Evolutionary conservation across 2,329 filamentous ascomycete species (phyloP), one percentile per base, ranked within the genome.

Genomic region (Reticulascus tulasneorum): DNA sequence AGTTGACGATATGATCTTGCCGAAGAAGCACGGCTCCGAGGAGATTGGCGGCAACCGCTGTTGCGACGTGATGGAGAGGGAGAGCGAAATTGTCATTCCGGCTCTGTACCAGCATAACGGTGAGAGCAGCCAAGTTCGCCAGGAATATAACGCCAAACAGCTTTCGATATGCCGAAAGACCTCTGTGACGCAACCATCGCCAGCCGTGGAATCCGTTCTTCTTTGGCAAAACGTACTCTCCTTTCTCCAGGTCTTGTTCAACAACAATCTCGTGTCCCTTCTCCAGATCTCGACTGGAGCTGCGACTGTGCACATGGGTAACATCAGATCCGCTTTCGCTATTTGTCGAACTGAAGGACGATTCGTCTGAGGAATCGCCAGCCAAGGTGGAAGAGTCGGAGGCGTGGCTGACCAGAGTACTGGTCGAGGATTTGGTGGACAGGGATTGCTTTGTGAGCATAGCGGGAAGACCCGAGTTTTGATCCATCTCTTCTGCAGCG

Each of bases 101-200:
- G 24, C 29, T 35, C 6, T 41, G 48, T 34, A 60, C 48, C 16
- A 72, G 48, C 34, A 73, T 55, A 35, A 59, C 55, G 45, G 65
- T 50, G 33, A 75, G 60, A 21, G 70, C 72, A 24, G 61, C 62
- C 26, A 70, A 46, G 45, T 80, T 80, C 43, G 60, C 51, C 22
- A 76, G 42, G 43, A 72, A 67, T 19, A 76, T 60, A 11, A 76
- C 32, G 33, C 70, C 69, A 52, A 80, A 79, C 6, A 80, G 66
- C 8, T 71, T 67, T 23, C 76, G 69, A 47, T 80, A 80, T 18
- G 70, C 61, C 33, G 71, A 71, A 48, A 77, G 63, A 38, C 75
- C 54, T 19, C 63, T 61, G 48, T 65, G 58, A 13, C 64, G 57
- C 24, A 71, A 44, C 37, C 61, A 64, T 32, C 65, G 57, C 40